Evolutionary conservation across 495 filamentous ascomycete genomes (phyloP).

Genomic region (Apodospora peruviana): DNA sequence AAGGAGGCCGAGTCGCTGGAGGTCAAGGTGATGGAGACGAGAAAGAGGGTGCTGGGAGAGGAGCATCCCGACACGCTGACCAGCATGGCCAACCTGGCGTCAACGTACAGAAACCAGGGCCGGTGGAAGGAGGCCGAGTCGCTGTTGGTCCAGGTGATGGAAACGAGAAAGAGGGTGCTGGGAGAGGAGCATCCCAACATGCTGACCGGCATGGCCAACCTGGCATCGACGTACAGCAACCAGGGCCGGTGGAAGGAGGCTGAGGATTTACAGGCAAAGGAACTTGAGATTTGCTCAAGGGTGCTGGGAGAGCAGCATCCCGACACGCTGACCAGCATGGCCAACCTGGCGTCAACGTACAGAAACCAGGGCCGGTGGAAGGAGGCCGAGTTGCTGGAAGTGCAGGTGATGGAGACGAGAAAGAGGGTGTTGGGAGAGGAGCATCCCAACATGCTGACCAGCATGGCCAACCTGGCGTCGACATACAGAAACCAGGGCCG

Average conservation of each 20-base stretch:
- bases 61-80: slow-evolving; percentile 5
- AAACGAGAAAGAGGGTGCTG: slow-evolving; percentile 23
- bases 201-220: slow-evolving; percentile 33
- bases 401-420: slow-evolving; percentile 5
- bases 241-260: slow-evolving; percentile 1
- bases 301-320: slow-evolving; percentile 11
- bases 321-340: slow-evolving; percentile 8
- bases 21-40: not conserved
- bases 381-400: not conserved
- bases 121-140: not conserved
- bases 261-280: not conserved
- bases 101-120: slow-evolving; percentile 1
- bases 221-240: slow-evolving; percentile 22
- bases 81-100: slow-evolving; percentile 6
- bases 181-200: slow-evolving; percentile 36
- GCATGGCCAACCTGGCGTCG: no score
- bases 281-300: not conserved
- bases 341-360: slow-evolving; percentile 12
- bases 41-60: slow-evolving; percentile 9
- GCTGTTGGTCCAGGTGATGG: slow-evolving; percentile 23
- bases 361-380: not conserved
- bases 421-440: no score
- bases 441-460: no score
- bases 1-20: not conserved
- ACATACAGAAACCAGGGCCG: no score